Conservation (phyloP, 2,329 filamentous ascomycete species). For the Colletotrichum truncatum region DNA sequence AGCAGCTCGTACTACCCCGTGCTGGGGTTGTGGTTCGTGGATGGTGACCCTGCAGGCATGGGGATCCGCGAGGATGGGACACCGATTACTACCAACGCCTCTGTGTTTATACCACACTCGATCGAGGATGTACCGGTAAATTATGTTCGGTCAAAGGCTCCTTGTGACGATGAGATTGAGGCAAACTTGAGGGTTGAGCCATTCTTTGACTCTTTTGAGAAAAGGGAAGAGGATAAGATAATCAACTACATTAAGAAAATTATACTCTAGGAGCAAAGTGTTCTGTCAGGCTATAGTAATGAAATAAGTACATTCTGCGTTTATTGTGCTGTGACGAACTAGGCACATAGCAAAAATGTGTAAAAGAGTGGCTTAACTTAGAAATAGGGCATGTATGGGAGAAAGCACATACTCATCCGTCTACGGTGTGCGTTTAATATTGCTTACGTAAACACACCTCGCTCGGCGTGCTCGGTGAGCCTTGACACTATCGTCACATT, state of each 20-base stretch:
- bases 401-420: too few species aligned
- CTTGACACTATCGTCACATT: too few species aligned
- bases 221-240: background rate
- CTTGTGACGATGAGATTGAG: background rate
- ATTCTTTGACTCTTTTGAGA: background rate
- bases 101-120: background rate
- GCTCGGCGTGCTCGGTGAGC: too few species aligned
- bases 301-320: too few species aligned
- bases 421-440: too few species aligned
- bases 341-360: too few species aligned
- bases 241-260: conserved; percentile 1
- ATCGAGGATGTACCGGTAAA: background rate
- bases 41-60: background rate
- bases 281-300: background rate
- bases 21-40: conserved; percentile 2
- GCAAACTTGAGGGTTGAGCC: background rate
- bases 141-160: background rate
- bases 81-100: background rate
- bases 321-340: background rate
- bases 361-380: too few species aligned
- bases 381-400: too few species aligned
- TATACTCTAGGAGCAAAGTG: background rate
- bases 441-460: too few species aligned
- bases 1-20: background rate
- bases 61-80: background rate